phyloP scores from a whole-genome alignment of 768 basidiomycete species.

The Leccinum boreale region DNA sequence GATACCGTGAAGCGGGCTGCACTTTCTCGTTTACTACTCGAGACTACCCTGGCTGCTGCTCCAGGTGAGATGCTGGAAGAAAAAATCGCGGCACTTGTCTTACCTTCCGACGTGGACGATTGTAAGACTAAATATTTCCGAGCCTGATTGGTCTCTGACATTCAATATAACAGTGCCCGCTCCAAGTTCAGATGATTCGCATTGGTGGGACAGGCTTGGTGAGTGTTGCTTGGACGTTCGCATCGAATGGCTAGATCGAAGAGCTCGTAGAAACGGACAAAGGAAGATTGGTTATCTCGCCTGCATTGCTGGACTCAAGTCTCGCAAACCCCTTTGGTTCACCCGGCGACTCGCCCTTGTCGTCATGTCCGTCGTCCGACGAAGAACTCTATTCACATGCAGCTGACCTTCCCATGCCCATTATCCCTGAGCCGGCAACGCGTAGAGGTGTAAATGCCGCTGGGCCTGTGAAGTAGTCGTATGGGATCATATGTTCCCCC shows the following conservation, averaged over 20 bases:
- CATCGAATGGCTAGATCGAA: not conserved
- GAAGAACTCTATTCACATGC: slow-evolving; percentile 81
- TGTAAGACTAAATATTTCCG: slow-evolving; percentile 23
- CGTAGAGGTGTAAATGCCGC: slow-evolving; percentile 4
- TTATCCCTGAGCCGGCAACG: slow-evolving; percentile 39
- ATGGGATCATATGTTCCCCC: not conserved
- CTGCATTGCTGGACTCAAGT: slow-evolving; percentile 43
- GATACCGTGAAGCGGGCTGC: slow-evolving; percentile 72
- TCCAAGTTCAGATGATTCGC: slow-evolving; percentile 71
- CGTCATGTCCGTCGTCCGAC: slow-evolving; percentile 78
- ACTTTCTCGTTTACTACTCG: slow-evolving; percentile 65
- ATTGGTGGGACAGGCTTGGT: slow-evolving; percentile 83
- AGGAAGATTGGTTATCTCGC: slow-evolving; percentile 24
- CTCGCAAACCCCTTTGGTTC: slow-evolving; percentile 74
- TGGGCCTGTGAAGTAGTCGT: slow-evolving; percentile 10
- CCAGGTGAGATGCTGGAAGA: slow-evolving; percentile 70
- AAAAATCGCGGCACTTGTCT: slow-evolving; percentile 58
- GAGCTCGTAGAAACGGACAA: slow-evolving; percentile 14
- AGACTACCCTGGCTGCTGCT: slow-evolving; percentile 56
- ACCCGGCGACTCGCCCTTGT: slow-evolving; percentile 57
- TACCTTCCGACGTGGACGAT: slow-evolving; percentile 39
- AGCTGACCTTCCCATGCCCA: slow-evolving; percentile 64
- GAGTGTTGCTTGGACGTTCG: slow-evolving; percentile 10
- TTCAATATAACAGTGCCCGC: slow-evolving; percentile 59
- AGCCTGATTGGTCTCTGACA: slow-evolving; percentile 2